A percentile compares a stretch with the other conserved stretches of the same genome.
These are phyloP conservation scores for Penicillium samsonianum DNA, from an alignment of 495 filamentous ascomycete genomes.

Conservation along the genomic window DNA sequence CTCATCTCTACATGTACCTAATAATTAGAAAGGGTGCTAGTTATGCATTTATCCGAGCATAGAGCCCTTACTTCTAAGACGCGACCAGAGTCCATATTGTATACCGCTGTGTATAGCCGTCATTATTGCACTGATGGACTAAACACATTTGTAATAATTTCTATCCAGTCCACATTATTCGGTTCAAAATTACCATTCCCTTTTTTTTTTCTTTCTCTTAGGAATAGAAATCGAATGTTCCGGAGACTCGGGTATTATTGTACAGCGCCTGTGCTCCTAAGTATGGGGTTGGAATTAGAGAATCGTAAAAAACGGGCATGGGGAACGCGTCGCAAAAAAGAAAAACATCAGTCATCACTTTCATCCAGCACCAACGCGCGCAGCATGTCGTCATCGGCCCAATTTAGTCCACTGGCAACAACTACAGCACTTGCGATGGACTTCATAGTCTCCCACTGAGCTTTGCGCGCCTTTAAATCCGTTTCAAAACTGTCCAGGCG, in stretches of 20 bases:
- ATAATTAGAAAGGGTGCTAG: not conserved
- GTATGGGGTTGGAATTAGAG: too few species aligned
- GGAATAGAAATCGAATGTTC: not conserved
- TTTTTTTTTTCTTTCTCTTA: not conserved
- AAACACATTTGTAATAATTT: not conserved
- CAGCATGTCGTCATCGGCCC: constrained; percentile 70
- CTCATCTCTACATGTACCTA: not conserved
- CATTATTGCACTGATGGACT: not conserved
- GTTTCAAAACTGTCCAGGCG: constrained; percentile 58
- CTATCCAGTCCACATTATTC: not conserved
- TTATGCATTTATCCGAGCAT: constrained; percentile 1
- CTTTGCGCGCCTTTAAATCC: constrained; percentile 56
- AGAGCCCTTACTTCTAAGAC: not conserved
- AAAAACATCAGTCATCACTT: constrained; percentile 53
- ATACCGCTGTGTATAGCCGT: not conserved
- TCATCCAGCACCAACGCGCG: constrained; percentile 74
- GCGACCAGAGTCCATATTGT: not conserved
- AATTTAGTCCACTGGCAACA: constrained; percentile 82
- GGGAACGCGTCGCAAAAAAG: constrained; percentile 11
- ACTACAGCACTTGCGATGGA: constrained; percentile 71
- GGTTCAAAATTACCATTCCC: not conserved
- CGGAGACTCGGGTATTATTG: constrained; percentile 2
- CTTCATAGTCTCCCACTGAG: constrained; percentile 73
- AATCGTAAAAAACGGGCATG: not conserved
- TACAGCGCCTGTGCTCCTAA: constrained; percentile 7